phyloP scores from a whole-genome alignment of 306 rosid species.

The Acacia crassicarpa region DNA sequence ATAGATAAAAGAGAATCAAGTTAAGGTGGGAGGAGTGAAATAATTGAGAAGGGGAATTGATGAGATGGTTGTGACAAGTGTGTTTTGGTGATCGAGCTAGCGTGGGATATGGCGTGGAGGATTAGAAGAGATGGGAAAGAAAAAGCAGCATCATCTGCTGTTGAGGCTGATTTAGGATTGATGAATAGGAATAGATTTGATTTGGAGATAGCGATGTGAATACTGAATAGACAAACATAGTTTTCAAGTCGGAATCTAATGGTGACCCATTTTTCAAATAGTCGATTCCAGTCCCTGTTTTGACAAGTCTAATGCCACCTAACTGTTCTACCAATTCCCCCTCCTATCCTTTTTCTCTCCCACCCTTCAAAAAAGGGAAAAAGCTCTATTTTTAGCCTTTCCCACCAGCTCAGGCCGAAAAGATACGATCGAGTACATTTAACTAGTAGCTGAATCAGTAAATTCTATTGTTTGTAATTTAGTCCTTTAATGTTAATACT shows the following conservation, averaged over 20 bases:
- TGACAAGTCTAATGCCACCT: slow-evolving; percentile 44
- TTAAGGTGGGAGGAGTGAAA: not conserved
- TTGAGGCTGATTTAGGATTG: slow-evolving; percentile 18
- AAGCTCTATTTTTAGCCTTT: not conserved
- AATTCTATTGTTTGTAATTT: not conserved
- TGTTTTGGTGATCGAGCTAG: not conserved
- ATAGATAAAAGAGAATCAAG: not conserved
- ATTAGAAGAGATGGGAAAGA: not conserved
- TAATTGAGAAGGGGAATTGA: not conserved
- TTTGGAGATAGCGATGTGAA: slow-evolving; percentile 28
- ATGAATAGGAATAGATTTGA: slow-evolving; percentile 5
- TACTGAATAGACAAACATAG: slow-evolving; percentile 32
- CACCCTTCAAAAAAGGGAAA: not conserved
- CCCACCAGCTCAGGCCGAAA: not conserved
- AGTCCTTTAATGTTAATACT: not conserved
- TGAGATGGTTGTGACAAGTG: not conserved
- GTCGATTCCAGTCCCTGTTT: slow-evolving; percentile 35
- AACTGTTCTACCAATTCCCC: not conserved
- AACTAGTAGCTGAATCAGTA: not conserved
- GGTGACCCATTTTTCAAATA: slow-evolving; percentile 24
- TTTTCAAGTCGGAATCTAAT: slow-evolving; percentile 28
- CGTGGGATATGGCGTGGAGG: not conserved
- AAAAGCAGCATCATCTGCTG: not conserved
- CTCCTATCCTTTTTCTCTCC: not conserved
- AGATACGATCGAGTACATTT: not conserved